Base-by-base conservation (phyloP, 495 filamentous ascomycete species). In the Hypoxylon intermedium region DNA sequence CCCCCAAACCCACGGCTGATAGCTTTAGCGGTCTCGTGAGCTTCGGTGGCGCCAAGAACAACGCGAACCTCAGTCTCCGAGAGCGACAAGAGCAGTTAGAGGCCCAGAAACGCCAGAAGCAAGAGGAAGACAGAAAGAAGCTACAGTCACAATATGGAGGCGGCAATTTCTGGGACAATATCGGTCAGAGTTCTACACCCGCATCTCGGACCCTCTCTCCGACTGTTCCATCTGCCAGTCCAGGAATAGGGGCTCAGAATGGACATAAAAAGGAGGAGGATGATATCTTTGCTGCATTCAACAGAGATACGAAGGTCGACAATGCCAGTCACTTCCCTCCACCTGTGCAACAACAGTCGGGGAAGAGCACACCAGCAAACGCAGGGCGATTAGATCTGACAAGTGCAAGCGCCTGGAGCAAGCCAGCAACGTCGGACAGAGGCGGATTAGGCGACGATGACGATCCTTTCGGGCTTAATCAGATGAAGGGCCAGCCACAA, bases 1-100 rank as follows among this genome's bases (percentile, higher is more conserved):
- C 83, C 3, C 68, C 84, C 5, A 88, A 88, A 30, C 83, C 88
- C 1, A 79, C 82, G 4, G 82, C 82, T 48, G 93, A 97, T 71
- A 95, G 89, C 77, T 98, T 98, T 70, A 89, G 93, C 59, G 91
- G 89, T 67, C 79, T 98, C 15, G 87, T 97, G 16, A 88, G 85
- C 37, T 90, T 93, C 56, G 85, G 84, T 41, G 75, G 84, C 9
- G 80, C 85, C n/a, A 89, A 89, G 63, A 67, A 78, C 21, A 80
- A 73, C n/a, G 86, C 82, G 70, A 92, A 87, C 56, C 76, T 96
- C 0, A 89, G 88, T 1, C 81, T 98, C 5, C 82, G 88, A 51
- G 91, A 98, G 70, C 90, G 90, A 55, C 93, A 97, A 72, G 89
- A 86, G 75, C 83, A 82, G 50, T 71, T 97, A 41, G 85, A 90